A percentile compares a stretch with the other conserved stretches of the same genome.
These are phyloP conservation scores for Debaryomyces hansenii DNA, from an alignment of 805 yeast species.

Conservation along the genomic window DNA sequence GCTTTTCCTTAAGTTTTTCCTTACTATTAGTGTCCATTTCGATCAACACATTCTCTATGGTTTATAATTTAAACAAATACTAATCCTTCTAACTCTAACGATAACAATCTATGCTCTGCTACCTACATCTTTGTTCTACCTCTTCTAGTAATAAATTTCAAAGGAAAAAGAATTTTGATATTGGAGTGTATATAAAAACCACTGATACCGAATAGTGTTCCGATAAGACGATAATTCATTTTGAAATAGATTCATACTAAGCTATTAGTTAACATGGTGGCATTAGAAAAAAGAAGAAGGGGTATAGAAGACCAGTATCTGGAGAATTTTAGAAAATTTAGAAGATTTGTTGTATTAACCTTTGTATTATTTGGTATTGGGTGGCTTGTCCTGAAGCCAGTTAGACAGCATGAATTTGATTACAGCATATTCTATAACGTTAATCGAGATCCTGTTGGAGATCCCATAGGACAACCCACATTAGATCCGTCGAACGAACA, in stretches of 20 bases:
- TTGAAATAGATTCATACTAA: too few relatives aligned
- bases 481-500: constrained; percentile 41
- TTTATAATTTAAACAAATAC: neutral
- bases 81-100: neutral
- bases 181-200: too few relatives aligned
- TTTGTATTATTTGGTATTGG: neutral
- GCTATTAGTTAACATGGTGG: too few relatives aligned
- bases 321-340: neutral
- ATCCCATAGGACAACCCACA: constrained; percentile 34
- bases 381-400: neutral
- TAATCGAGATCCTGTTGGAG: constrained; percentile 14
- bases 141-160: too few relatives aligned
- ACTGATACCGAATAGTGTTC: too few relatives aligned
- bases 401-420: neutral
- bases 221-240: too few relatives aligned
- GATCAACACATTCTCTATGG: neutral
- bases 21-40: neutral
- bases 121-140: too few relatives aligned
- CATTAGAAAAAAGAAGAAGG: too few relatives aligned
- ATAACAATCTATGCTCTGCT: too few relatives aligned
- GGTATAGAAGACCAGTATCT: too few relatives aligned
- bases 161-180: too few relatives aligned
- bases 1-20: neutral
- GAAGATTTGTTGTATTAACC: neutral
- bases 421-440: neutral